phyloP scores from a whole-genome alignment of 208 protist species.

The Herpetomonas muscarum region DNA sequence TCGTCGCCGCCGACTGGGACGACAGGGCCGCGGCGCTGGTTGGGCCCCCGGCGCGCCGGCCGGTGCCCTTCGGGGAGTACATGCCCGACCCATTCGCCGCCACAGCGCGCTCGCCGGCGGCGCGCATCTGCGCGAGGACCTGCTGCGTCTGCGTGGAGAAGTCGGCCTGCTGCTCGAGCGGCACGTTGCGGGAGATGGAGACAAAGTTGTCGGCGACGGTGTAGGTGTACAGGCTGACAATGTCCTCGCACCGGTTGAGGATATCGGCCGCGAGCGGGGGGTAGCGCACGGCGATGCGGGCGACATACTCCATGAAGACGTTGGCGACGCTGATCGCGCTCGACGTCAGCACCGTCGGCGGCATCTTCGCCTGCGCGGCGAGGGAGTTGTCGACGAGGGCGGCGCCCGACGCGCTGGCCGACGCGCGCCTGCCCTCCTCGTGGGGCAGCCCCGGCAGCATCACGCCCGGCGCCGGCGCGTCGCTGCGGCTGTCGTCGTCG shows the following conservation, averaged over 20 bases:
- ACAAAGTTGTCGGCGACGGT: conserved; percentile 84
- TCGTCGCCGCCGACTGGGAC: not conserved
- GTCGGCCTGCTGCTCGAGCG: conserved; percentile 71
- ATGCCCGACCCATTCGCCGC: conserved; percentile 26
- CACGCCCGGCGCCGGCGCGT: conserved; percentile 2
- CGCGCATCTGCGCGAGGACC: conserved; percentile 45
- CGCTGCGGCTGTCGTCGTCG: conserved; percentile 11
- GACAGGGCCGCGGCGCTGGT: conserved; percentile 4
- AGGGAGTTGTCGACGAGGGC: conserved; percentile 9
- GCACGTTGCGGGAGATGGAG: conserved; percentile 64
- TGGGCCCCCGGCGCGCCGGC: conserved; percentile 1
- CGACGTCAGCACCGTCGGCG: conserved; percentile 46
- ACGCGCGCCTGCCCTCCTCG: not conserved
- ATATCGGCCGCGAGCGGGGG: conserved; percentile 67
- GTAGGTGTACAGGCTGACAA: conserved; percentile 72
- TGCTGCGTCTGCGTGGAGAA: conserved; percentile 42
- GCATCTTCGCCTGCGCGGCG: conserved; percentile 17
- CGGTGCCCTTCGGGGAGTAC: conserved; percentile 10
- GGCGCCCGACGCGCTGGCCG: not conserved
- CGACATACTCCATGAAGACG: conserved; percentile 67
- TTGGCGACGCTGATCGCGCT: conserved; percentile 58
- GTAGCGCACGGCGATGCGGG: conserved; percentile 68
- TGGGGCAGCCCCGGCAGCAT: not conserved
- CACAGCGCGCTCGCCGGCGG: conserved; percentile 32
- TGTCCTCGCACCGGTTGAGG: conserved; percentile 64